These are phyloP conservation scores for Dryadomyces quercus-mongolicae DNA, from an alignment of 2,329 filamentous ascomycete genomes.

Conservation along the genomic window DNA sequence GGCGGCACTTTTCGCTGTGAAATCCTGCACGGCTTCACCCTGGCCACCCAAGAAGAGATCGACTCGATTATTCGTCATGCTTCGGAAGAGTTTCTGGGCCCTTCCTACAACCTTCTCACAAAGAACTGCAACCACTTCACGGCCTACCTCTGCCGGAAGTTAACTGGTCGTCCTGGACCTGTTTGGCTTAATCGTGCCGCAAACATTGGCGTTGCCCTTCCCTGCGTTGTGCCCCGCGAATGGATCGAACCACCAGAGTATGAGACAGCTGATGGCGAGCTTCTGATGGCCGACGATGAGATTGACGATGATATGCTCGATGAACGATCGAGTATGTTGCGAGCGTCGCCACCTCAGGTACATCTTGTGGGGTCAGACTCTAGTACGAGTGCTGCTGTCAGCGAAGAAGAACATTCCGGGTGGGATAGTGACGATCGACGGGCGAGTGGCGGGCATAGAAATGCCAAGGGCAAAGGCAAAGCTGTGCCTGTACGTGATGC, in stretches of 20 bases:
- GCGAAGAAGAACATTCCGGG: slow-evolving; percentile 9
- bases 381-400: slow-evolving; percentile 12
- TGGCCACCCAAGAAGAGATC: slow-evolving; percentile 56
- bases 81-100: slow-evolving; percentile 62
- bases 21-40: slow-evolving; percentile 69
- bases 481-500: slow-evolving; percentile 29
- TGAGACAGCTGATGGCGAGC: slow-evolving; percentile 58
- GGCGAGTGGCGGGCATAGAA: slow-evolving; percentile 20
- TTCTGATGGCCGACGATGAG: slow-evolving; percentile 44
- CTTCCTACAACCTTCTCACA: slow-evolving; percentile 68
- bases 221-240: slow-evolving; percentile 70
- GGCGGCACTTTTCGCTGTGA: slow-evolving; percentile 66
- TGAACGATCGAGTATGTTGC: slow-evolving; percentile 19
- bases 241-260: slow-evolving; percentile 73
- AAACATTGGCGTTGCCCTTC: slow-evolving; percentile 68
- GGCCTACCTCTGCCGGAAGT: slow-evolving; percentile 57
- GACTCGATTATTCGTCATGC: slow-evolving; percentile 55
- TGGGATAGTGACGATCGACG: slow-evolving; percentile 32
- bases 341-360: slow-evolving; percentile 17
- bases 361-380: slow-evolving; percentile 10
- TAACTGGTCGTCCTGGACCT: slow-evolving; percentile 60
- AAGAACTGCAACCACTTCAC: slow-evolving; percentile 89
- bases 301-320: slow-evolving; percentile 25
- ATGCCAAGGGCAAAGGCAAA: slow-evolving; percentile 33
- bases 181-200: slow-evolving; percentile 73